Percentiles rank a stretch among this genome's conserved stretches.
phyloP scores from a whole-genome alignment of 768 basidiomycete genomes.

The Russula abietina region DNA sequence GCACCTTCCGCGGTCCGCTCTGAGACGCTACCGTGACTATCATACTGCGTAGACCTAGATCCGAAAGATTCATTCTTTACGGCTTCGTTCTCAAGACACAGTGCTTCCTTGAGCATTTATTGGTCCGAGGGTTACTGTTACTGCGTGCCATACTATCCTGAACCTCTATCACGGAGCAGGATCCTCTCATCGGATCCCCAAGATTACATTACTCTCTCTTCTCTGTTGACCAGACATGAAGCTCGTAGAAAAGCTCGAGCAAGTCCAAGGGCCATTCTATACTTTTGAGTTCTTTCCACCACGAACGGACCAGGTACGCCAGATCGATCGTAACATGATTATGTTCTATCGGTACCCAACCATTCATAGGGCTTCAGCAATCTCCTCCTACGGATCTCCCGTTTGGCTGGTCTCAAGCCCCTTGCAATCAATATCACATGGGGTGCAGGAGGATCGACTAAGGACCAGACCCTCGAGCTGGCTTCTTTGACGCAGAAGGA shows the following conservation, averaged over 20 bases:
- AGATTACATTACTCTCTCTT: background rate
- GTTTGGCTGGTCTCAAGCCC: conserved; percentile 70
- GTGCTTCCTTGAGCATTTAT: background rate
- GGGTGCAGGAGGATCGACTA: conserved; percentile 95
- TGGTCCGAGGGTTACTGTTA: background rate
- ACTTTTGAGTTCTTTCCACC: conserved; percentile 98
- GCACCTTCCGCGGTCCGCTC: no score
- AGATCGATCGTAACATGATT: conserved; percentile 9
- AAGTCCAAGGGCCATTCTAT: conserved; percentile 51
- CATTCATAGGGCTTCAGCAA: conserved; percentile 78
- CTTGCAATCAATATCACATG: conserved; percentile 91
- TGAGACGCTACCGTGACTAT: no score
- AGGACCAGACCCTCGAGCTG: conserved; percentile 79
- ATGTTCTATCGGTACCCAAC: conserved; percentile 10
- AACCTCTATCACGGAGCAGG: background rate
- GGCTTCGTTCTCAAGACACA: background rate
- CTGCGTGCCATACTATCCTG: background rate
- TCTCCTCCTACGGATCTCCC: conserved; percentile 77
- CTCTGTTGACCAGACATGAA: conserved; percentile 41
- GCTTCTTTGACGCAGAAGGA: conserved; percentile 69
- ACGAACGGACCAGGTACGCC: conserved; percentile 73
- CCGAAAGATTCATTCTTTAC: background rate
- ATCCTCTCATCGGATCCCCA: background rate
- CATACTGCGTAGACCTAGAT: background rate
- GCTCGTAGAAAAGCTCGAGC: conserved; percentile 60